Base-by-base conservation (phyloP, 768 basidiomycete species). In the Boletellus sp. region DNA sequence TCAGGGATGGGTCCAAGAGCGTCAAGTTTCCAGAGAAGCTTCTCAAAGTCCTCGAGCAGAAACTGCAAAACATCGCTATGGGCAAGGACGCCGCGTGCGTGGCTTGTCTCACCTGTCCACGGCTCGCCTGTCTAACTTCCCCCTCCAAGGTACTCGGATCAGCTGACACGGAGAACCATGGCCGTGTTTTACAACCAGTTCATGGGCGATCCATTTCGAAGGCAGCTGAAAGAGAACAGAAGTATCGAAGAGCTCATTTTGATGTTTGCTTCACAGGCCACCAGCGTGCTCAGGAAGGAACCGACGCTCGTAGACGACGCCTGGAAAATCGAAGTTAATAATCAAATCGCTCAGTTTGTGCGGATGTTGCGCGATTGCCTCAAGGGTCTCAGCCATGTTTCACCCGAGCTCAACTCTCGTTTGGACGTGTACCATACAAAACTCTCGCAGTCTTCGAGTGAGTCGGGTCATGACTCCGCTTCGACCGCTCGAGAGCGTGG, bases 221-320 rank as follows among this genome's bases (percentile, higher is more conserved):
- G 82, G 32, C 89, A 94, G 60, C 87, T 97, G 83, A 91, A 92
- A 69, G 94, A 97, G 67, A 94, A 91, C 66, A 80, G 96, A 40
- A 96, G 95, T 73, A 90, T 97, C 34, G 96, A 99, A 71, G 94
- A 97, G 55, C 85, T 99, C 47, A 95, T 99, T 51, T 77, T 99
- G 45, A 89, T 90, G 78, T 97, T 97, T 61, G 94, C 94, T 11
- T 90, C 94, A 1, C 85, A 92, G 45, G 90, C 95, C 3, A 92
- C 90, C 3, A 78, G 81, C 23, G 82, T 90, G 9, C 78, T 98
- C 52, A 88, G 85, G 78, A 96, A 96, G 70, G 92, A 94, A 56
- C 89, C 89, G 0, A 78, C 87, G 2, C 73, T 94, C 2, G 78
- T 78, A 15, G 87, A 83, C 20, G 94, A 96, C 42, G 87, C 81